Evolutionary conservation across 768 basidiomycete genomes (phyloP), one percentile per base, ranked within the genome.

Genomic region (Leccinum aurantiacum): DNA sequence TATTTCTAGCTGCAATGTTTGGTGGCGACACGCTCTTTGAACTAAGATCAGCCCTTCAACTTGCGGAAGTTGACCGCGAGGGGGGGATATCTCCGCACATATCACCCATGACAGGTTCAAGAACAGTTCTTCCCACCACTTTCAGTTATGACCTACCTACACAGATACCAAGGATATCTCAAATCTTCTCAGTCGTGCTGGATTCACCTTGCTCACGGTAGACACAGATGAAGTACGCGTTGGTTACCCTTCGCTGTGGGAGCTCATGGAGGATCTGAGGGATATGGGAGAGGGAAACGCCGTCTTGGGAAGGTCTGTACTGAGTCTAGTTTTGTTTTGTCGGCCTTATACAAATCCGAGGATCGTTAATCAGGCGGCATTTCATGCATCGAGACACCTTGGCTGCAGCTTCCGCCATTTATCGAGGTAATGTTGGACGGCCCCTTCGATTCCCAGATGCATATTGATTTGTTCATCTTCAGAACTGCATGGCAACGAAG

Each of bases 261-360:
- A 98, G 69, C 82, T 99, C 14, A 80, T 98, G 74, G 86, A 94
- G 58, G 97, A 99, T 73, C 75, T 99, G n/a, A 82, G 84, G 54
- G 87, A 93, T 70, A 99, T 99, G 97, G 97, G 97, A 19, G 97
- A 99, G 71, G 86, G 84, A 53, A 98, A 97, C 70, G 93, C 95
- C 11, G 83, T 98, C 48, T 76, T 95, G 33, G 93, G 91, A 67
- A 79, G 93, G 88, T 92, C 61, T 49, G 80, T 68, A 46, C 46
- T 41, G 25, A 15, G 57, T 38, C 37, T 47, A 8, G 25, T 35
- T 25, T 14, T 25, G 15, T 25, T 35, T 14, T 47, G 15, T 55
- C 19, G 19, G 50, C 19, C 15, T 29, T 19, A 8, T 29, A 25
- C 14, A 25, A 58, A 58, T 24, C 15, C 47, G 41, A 53, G 25